phyloP scores from a whole-genome alignment of 768 basidiomycete genomes.

The Hypholoma sublateritium region DNA sequence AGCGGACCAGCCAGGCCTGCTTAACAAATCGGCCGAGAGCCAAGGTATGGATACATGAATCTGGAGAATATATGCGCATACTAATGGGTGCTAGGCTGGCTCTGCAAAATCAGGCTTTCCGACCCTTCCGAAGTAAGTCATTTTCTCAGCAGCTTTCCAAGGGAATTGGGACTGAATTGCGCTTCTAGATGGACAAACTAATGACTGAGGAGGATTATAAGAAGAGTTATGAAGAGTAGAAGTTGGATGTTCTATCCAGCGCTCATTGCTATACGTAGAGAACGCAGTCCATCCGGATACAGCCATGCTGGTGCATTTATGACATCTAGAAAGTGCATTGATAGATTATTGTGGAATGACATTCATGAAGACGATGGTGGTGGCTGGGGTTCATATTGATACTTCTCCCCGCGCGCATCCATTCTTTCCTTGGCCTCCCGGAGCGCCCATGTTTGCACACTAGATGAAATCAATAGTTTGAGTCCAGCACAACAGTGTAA shows the following conservation, averaged over 20 bases:
- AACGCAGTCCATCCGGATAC: not conserved
- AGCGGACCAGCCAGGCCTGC: conserved; percentile 64
- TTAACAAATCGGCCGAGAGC: conserved; percentile 87
- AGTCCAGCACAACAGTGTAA: not conserved
- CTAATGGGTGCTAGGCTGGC: conserved; percentile 70
- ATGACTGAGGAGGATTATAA: conserved; percentile 78
- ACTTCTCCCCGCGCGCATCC: conserved; percentile 91
- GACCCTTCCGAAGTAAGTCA: conserved; percentile 69
- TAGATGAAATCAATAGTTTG: conserved; percentile 27
- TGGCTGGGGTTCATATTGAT: conserved; percentile 70
- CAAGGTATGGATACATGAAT: conserved; percentile 45
- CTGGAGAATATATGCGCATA: not conserved
- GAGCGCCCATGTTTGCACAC: conserved; percentile 92
- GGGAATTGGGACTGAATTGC: not conserved
- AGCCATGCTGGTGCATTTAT: not conserved
- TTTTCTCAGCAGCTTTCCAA: not conserved
- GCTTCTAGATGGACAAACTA: conserved; percentile 61
- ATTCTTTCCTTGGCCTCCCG: conserved; percentile 87
- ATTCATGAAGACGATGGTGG: conserved; percentile 25
- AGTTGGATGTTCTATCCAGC: not conserved
- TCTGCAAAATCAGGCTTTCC: conserved; percentile 88
- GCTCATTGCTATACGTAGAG: not conserved
- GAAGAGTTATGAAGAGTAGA: conserved; percentile 33
- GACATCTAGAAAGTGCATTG: not conserved
- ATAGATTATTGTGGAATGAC: conserved; percentile 4